Base-by-base conservation (phyloP, 139 green algal species). In the Trebouxia sp. region DNA sequence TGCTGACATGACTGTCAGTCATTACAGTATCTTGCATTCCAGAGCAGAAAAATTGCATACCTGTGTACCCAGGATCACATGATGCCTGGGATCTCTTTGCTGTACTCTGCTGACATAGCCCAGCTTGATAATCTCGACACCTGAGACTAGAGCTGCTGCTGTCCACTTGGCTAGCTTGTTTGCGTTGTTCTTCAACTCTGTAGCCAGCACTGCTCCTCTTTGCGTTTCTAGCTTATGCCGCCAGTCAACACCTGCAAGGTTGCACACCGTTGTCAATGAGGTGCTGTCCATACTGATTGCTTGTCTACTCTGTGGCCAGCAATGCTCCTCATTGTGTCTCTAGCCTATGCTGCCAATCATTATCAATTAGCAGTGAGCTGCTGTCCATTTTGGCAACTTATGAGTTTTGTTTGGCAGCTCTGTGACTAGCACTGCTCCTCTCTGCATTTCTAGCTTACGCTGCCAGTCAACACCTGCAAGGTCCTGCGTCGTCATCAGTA, bases 121-220 rank as follows among this genome's bases (percentile, higher is more conserved):
- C 17, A 99, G 87, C 90, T 98, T 98, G 86, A 99, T 94, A 56
- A 96, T 85, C 66, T 99, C 97, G 0, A 90, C 88, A 38, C 95
- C 96, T 7, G 84, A 86, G 24, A 99, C 80, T 65, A 99, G 85
- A 15, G 97, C 97, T n/a, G 91, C 87, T 11, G 91, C 91, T 5
- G 96, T 98, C 97, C 97, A 99, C 87, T 94, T 95, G 51, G 97
- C 96, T 51, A 99, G 87, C 90, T 99, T 99, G 89, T 94, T 94
- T 77, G 93, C 92, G 85, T 99, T 99, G 94, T 99, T 99, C 91
- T 97, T 97, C 55, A 98, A 84, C 88, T 99, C 97, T 10, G 95
- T 98, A 12, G 96, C 96, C 80, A 99, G 90, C 78, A 98, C 94
- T 3, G 97, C 97, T 66, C 97, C 97, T 65, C 95, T 89, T 86